phyloP scores from a whole-genome alignment of 257 asterid genomes.

The Nicotiana otophora region DNA sequence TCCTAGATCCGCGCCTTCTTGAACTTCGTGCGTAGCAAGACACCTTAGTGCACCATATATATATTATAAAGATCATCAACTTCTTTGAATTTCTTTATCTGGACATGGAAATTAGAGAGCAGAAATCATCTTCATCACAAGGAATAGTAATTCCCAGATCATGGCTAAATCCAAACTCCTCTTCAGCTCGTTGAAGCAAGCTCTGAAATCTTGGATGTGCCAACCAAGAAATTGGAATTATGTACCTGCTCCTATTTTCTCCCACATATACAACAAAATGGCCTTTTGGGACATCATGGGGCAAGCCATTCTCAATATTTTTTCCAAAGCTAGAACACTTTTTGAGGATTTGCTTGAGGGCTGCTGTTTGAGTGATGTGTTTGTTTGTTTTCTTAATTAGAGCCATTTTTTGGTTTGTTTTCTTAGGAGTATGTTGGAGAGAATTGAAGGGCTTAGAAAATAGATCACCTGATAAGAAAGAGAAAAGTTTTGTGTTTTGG shows the following conservation, averaged over 20 bases:
- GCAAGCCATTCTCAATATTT: background rate
- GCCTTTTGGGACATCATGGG: conserved; percentile 12
- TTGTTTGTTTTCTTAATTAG: conserved; percentile 17
- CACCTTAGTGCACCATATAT: background rate
- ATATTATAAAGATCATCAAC: background rate
- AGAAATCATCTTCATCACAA: conserved; percentile 9
- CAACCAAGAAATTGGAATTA: conserved; percentile 7
- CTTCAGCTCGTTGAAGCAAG: conserved; percentile 13
- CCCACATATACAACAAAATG: conserved; percentile 10
- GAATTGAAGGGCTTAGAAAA: background rate
- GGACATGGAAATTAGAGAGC: conserved; percentile 5
- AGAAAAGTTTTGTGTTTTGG: background rate
- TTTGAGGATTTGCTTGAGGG: conserved; percentile 32
- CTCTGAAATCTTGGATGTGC: background rate
- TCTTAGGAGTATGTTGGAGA: background rate
- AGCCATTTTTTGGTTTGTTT: conserved; percentile 13
- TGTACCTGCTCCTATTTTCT: conserved; percentile 1
- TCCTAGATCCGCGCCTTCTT: background rate
- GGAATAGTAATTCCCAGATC: conserved; percentile 10
- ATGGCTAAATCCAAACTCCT: conserved; percentile 11
- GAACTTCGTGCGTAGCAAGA: background rate
- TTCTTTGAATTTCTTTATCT: background rate
- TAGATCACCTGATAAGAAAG: background rate
- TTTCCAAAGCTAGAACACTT: conserved; percentile 15
- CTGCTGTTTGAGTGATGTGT: conserved; percentile 13